Percentiles rank a stretch among this genome's conserved stretches.
These are phyloP conservation scores for Leucocoprinus birnbaumii DNA, from an alignment of 768 basidiomycete species.

Conservation along the genomic window DNA sequence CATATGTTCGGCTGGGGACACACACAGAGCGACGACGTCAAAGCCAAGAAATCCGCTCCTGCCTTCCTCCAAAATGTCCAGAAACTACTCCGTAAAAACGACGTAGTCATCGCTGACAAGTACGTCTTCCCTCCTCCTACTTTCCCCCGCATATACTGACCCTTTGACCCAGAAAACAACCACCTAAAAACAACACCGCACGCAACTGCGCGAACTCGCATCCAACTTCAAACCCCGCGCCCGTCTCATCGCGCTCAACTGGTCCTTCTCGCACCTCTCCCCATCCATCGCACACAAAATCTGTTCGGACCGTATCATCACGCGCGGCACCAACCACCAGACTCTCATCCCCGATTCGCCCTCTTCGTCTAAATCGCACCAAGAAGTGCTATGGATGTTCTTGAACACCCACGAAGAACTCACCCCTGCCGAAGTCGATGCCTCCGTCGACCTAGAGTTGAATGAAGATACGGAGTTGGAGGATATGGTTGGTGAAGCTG, in stretches of 20 bases:
- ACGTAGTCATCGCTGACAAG: constrained; percentile 94
- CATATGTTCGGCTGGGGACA: constrained; percentile 87
- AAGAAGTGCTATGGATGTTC: constrained; percentile 83
- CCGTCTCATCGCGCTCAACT: constrained; percentile 80
- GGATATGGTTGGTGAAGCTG: constrained; percentile 51
- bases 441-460: constrained; percentile 58
- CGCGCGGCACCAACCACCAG: constrained; percentile 85
- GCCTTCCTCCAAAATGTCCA: constrained; percentile 72
- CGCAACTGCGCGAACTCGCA: constrained; percentile 57
- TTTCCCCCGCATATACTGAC: background rate
- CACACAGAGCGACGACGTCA: constrained; percentile 91
- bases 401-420: constrained; percentile 63
- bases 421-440: constrained; percentile 57
- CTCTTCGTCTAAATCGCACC: constrained; percentile 62
- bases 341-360: constrained; percentile 58
- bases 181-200: constrained; percentile 82
- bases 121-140: constrained; percentile 30
- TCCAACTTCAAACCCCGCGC: constrained; percentile 46
- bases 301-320: constrained; percentile 70
- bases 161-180: constrained; percentile 55
- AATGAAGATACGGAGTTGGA: constrained; percentile 40
- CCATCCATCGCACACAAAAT: constrained; percentile 66
- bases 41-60: constrained; percentile 68
- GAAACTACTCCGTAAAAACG: constrained; percentile 52
- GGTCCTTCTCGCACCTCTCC: constrained; percentile 54